Evolutionary conservation across 2,329 filamentous ascomycete species (phyloP).

Genomic region (Thielaviopsis euricoi): DNA sequence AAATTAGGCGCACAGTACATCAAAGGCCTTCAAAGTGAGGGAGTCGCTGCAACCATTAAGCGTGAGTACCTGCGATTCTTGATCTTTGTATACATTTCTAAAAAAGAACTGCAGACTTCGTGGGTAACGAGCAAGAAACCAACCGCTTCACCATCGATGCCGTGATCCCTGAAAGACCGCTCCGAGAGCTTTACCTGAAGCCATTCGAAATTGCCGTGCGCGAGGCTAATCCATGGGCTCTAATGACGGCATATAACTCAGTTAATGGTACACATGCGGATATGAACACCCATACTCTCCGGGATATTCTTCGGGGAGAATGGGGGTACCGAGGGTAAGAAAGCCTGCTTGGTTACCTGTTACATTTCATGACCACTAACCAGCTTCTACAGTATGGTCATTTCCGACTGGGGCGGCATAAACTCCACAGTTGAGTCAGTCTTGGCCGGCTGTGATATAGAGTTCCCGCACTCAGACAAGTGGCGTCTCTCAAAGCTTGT

Average conservation of each 20-base stretch:
- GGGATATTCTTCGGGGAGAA: slow-evolving; percentile 40
- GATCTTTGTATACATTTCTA: neutral
- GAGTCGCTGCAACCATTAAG: slow-evolving; percentile 64
- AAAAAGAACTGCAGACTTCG: slow-evolving; percentile 32
- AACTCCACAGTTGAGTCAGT: slow-evolving; percentile 41
- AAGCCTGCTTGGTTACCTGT: neutral
- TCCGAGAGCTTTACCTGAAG: slow-evolving; percentile 56
- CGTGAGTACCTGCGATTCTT: slow-evolving; percentile 27
- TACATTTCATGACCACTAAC: neutral
- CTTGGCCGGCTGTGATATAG: slow-evolving; percentile 38
- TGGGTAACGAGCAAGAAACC: slow-evolving; percentile 60
- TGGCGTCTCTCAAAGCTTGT: slow-evolving; percentile 42
- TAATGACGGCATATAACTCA: slow-evolving; percentile 55
- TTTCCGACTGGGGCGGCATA: slow-evolving; percentile 42
- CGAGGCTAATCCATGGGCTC: slow-evolving; percentile 51
- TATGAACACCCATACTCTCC: slow-evolving; percentile 37
- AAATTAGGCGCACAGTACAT: slow-evolving; percentile 57
- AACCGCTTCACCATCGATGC: slow-evolving; percentile 48
- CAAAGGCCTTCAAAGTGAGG: slow-evolving; percentile 54
- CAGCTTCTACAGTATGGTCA: slow-evolving; percentile 27
- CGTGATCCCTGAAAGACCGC: slow-evolving; percentile 43
- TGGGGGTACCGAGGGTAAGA: slow-evolving; percentile 44
- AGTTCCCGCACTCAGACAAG: slow-evolving; percentile 39
- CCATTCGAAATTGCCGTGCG: slow-evolving; percentile 59
- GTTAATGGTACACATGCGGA: slow-evolving; percentile 47